Conservation (phyloP, 345 rosid species). For the Eucalyptus paniculata region DNA sequence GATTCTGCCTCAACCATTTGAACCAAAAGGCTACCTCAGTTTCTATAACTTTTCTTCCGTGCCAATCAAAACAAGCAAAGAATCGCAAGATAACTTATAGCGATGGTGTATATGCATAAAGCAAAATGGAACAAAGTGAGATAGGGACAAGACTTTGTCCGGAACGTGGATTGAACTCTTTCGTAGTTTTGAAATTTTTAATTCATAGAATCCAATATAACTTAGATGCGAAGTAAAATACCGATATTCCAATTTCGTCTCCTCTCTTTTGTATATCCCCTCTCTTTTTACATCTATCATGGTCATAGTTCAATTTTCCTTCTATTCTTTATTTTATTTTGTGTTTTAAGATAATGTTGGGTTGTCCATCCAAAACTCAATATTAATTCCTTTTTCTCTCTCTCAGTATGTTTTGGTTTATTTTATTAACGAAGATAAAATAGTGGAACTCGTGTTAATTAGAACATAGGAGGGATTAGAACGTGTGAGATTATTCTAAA, state of each 20-base stretch:
- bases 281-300: too few species aligned
- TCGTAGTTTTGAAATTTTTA: not conserved
- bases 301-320: not conserved
- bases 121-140: too few species aligned
- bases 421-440: too few species aligned
- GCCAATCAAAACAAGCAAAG: not conserved
- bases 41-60: not conserved
- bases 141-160: not conserved
- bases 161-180: not conserved
- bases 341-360: too few species aligned
- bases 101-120: too few species aligned
- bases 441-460: too few species aligned
- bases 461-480: too few species aligned
- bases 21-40: not conserved
- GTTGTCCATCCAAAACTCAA: too few species aligned
- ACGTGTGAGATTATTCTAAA: too few species aligned
- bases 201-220: not conserved
- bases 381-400: too few species aligned
- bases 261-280: not conserved
- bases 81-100: not conserved
- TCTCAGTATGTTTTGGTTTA: too few species aligned
- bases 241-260: not conserved
- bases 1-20: not conserved
- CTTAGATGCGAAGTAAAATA: not conserved
- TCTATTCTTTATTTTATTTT: too few species aligned